Evolutionary conservation across 2,329 filamentous ascomycete genomes (phyloP).

Genomic region (Penicillium paneum): DNA sequence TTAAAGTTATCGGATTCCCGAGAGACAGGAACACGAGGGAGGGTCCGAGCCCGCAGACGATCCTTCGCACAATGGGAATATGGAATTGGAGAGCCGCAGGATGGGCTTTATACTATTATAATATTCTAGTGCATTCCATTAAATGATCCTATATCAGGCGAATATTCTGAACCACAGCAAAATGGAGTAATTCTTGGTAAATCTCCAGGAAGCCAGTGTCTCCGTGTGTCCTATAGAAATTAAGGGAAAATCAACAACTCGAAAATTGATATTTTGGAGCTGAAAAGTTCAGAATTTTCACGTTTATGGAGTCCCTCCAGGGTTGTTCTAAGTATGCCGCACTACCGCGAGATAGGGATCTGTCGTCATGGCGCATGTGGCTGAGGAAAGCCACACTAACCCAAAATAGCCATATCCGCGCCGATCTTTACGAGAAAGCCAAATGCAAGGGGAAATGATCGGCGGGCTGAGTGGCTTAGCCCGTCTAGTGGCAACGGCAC

Average conservation of each 20-base stretch:
- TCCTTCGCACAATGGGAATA: conserved; percentile 4
- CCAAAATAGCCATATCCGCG: background rate
- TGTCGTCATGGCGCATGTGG: conserved; percentile 6
- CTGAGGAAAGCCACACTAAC: background rate
- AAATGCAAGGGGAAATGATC: conserved; percentile 7
- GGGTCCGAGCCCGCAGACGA: conserved; percentile 10
- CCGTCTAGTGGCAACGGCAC: background rate
- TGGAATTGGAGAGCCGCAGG: background rate
- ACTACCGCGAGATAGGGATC: background rate
- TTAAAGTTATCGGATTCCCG: background rate
- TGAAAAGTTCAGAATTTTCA: conserved; percentile 14
- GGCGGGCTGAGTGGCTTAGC: conserved; percentile 1
- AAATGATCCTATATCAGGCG: background rate
- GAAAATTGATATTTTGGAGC: conserved; percentile 3
- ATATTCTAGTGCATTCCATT: background rate
- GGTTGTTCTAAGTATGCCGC: background rate
- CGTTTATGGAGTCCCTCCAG: background rate
- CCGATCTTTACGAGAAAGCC: background rate
- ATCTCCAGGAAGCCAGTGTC: background rate
- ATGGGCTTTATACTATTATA: background rate
- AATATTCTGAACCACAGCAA: too few species aligned
- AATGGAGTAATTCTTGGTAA: too few species aligned
- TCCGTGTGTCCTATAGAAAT: background rate
- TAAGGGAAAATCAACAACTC: background rate
- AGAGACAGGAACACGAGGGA: conserved; percentile 13